Percentiles rank a stretch among this genome's conserved stretches.
Conservation (phyloP, 2,329 filamentous ascomycete species). For the Aureobasidium leucospermi region DNA sequence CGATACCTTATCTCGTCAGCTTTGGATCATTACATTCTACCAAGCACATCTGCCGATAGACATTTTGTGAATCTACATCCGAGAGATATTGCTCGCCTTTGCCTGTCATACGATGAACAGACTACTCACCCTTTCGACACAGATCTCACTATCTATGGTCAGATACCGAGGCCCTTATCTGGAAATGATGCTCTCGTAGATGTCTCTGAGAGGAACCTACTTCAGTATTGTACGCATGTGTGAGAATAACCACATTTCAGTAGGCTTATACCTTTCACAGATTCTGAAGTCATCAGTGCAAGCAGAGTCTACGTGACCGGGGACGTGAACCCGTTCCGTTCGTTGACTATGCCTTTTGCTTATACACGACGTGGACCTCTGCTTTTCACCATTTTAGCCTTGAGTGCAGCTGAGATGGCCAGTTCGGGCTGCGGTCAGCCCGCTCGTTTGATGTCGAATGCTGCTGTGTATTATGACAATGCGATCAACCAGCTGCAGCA, state of each 20-base stretch:
- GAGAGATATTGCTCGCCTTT: not conserved
- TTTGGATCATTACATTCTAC: not conserved
- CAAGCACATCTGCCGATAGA: not conserved
- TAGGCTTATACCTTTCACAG: not conserved
- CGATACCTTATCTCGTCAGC: conserved; percentile 5
- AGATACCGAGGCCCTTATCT: not conserved
- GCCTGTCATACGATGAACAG: not conserved
- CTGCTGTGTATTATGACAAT: not conserved
- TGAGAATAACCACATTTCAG: no score
- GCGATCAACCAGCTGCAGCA: not conserved
- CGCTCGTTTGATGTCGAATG: not conserved
- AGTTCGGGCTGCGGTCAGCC: not conserved
- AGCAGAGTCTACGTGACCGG: conserved; percentile 4
- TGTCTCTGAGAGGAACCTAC: not conserved
- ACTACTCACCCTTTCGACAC: no score
- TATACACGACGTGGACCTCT: not conserved
- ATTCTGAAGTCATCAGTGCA: not conserved
- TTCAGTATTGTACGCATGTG: not conserved
- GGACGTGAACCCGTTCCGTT: not conserved
- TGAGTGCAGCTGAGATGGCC: conserved; percentile 5
- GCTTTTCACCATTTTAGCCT: not conserved
- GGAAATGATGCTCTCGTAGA: not conserved
- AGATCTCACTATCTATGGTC: not conserved
- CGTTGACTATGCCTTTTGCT: conserved; percentile 2
- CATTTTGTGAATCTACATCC: not conserved